Base-by-base conservation (phyloP, 495 filamentous ascomycete species). In the Penicillium cataractarum region DNA sequence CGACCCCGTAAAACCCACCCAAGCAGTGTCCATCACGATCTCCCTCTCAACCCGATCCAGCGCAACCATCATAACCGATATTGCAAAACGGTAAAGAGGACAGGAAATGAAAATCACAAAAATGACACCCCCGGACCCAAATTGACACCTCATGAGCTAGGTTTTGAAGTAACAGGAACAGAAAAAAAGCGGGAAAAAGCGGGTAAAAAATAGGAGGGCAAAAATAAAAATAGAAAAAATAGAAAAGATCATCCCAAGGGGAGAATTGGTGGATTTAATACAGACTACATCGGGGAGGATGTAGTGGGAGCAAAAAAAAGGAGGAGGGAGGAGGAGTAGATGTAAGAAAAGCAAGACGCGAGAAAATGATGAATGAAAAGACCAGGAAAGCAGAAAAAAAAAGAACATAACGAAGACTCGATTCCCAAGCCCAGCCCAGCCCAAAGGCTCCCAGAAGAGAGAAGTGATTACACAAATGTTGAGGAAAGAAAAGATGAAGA, bases 391-490 rank as follows among this genome's bases (percentile, higher is more conserved):
- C 62, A 27, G 49, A 65, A 59, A 62, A 62, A 60, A 35, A 53
- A 48, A 39, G 33, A 62, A 61, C 33, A 50, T n/a, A 22, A 21
- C 60, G 59, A 53, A 65, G 54, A 71, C 57, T 52, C 26, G 9
- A 63, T 56, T 62, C 65, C 64, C 66, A 61, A 73, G 61, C 76
- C 54, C 76, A 79, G 71, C 78, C 78, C 76, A 78, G n/a, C n/a
- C n/a, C n/a, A n/a, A n/a, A 60, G 78, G 74, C 72, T 80, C 76
- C 75, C 74, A 71, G 67, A 71, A 67, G 71, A 76, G 75, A 78
- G 77, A 75, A 80, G 72, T 76, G 74, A 78, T 78, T 80, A 80
- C 76, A 80, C 76, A 77, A 61, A 72, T 70, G 68, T 68, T 67
- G 71, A 70, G 60, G 65, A 67, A 66, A 69, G 49, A 59, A 72